These are phyloP conservation scores for Geotrichum candidum DNA, from an alignment of 1,139 yeast genomes.

Conservation along the genomic window DNA sequence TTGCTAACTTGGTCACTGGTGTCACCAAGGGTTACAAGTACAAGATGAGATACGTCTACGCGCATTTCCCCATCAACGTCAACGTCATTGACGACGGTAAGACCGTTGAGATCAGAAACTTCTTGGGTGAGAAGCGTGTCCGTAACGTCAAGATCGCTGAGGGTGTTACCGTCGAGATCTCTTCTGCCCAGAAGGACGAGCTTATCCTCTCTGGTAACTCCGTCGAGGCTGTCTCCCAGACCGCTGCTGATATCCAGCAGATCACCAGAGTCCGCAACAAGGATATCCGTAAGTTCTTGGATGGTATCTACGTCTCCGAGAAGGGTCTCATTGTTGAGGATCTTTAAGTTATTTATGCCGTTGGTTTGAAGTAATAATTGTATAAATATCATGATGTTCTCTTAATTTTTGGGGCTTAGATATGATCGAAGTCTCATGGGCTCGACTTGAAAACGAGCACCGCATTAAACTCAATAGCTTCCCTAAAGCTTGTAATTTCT, in stretches of 20 bases:
- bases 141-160: conserved; percentile 79
- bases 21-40: conserved; percentile 98
- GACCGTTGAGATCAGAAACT: conserved; percentile 94
- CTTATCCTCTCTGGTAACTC: conserved; percentile 91
- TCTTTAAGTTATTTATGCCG: conserved; percentile 34
- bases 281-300: conserved; percentile 99
- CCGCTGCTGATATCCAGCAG: conserved; percentile 98
- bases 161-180: conserved; percentile 87
- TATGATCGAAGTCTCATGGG: conserved; percentile 1
- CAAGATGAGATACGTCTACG: conserved; percentile 99
- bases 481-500: neutral
- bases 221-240: conserved; percentile 94
- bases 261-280: conserved; percentile 98
- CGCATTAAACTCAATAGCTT: neutral
- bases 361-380: conserved; percentile 8
- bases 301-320: conserved; percentile 99
- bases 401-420: conserved; percentile 2
- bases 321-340: conserved; percentile 80
- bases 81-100: conserved; percentile 76
- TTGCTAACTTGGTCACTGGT: conserved; percentile 94
- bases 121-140: conserved; percentile 97
- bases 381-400: conserved; percentile 9
- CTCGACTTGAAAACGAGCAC: conserved; percentile 20
- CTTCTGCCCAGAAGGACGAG: conserved; percentile 90
- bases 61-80: conserved; percentile 99